Conservation (phyloP, 192 early-diverging fungal genomes). For the Lobosporangium transversale region DNA sequence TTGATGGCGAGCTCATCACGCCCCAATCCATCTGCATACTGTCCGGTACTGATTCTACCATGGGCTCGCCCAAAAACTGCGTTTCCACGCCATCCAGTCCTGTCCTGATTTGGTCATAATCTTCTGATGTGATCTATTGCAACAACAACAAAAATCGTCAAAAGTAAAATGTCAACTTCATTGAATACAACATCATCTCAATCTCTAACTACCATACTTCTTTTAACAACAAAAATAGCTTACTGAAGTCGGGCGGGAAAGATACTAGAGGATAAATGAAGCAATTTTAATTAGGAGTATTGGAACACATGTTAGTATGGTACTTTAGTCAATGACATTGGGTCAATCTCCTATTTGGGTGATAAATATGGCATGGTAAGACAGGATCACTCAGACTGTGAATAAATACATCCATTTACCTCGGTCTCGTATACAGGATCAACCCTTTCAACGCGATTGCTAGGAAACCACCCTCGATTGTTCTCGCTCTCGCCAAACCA, state of each 20-base stretch:
- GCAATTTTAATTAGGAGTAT: background rate
- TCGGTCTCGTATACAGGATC: constrained; percentile 21
- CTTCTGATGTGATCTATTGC: constrained; percentile 48
- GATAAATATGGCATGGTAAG: no score
- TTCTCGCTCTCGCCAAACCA: constrained; percentile 42
- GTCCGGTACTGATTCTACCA: constrained; percentile 21
- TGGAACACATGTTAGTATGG: no score
- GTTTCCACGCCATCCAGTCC: constrained; percentile 49
- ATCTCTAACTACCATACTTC: no score
- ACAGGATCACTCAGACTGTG: no score
- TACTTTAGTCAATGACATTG: no score
- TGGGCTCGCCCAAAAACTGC: constrained; percentile 49
- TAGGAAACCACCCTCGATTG: constrained; percentile 43
- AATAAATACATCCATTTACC: constrained; percentile 19
- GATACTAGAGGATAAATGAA: constrained; percentile 7
- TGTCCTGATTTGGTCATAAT: constrained; percentile 51
- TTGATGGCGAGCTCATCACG: constrained; percentile 7
- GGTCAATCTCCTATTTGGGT: no score
- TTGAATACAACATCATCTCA: no score
- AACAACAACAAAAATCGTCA: no score
- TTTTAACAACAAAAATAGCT: no score
- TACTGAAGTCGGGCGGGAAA: constrained; percentile 45
- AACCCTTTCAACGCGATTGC: constrained; percentile 40
- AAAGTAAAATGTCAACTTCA: no score
- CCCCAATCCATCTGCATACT: constrained; percentile 29